Conservation (phyloP, 305 asterid species). For the Solanum chacoense region DNA sequence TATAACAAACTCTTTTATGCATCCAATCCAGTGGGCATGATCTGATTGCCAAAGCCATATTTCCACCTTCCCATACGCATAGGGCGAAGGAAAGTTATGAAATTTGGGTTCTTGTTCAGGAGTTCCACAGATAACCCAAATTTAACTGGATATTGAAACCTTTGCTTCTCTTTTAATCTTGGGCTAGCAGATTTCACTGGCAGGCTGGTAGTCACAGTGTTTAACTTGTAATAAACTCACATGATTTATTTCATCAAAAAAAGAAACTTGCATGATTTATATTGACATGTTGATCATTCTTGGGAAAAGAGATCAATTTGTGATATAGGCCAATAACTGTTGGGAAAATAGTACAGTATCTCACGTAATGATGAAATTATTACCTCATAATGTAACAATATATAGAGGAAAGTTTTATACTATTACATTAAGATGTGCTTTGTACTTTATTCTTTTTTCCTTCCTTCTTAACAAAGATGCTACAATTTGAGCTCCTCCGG, state of each 20-base stretch:
- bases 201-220: not conserved
- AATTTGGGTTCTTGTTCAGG: not conserved
- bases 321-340: not conserved
- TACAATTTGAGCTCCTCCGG: not conserved
- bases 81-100: not conserved
- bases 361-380: not conserved
- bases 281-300: not conserved
- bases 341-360: not conserved
- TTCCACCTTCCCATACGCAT: not conserved
- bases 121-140: not conserved
- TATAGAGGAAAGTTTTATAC: not conserved
- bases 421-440: not conserved
- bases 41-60: not conserved
- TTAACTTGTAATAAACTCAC: not conserved
- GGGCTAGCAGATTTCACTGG: not conserved
- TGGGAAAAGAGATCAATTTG: not conserved
- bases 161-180: not conserved
- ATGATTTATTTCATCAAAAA: not conserved
- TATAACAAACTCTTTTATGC: not conserved
- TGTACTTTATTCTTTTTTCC: not conserved
- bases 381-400: not conserved
- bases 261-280: not conserved
- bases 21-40: not conserved
- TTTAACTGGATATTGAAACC: not conserved
- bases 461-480: not conserved